Percentiles rank a stretch among this genome's conserved stretches.
Evolutionary conservation across 208 protist species (phyloP).

Genomic region (Sergeia podlipaevii): DNA sequence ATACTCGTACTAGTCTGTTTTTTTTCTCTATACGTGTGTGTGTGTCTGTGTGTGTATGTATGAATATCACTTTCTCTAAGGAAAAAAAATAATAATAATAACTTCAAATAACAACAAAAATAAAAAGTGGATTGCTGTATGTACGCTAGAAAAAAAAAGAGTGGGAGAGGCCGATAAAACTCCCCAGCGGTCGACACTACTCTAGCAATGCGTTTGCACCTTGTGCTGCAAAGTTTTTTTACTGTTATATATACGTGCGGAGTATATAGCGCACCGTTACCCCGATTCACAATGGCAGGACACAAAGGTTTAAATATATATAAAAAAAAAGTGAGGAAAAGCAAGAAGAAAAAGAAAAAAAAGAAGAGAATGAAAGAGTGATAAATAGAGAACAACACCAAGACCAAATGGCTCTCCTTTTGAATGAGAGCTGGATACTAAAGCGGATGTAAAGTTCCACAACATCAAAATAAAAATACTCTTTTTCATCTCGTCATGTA

Average conservation of each 20-base stretch:
- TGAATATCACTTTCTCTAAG: too few relatives aligned
- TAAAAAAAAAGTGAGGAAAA: neutral
- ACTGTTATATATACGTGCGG: neutral
- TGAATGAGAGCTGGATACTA: too few relatives aligned
- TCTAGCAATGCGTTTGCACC: neutral
- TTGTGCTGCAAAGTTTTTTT: neutral
- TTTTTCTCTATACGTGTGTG: too few relatives aligned
- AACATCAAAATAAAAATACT: too few relatives aligned
- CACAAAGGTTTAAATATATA: neutral
- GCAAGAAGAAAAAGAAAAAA: slow-evolving; percentile 5
- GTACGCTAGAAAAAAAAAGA: neutral
- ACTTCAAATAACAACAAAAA: slow-evolving; percentile 4
- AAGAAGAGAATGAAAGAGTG: neutral
- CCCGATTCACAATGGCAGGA: neutral
- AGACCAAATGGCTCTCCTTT: too few relatives aligned
- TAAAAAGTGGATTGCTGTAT: neutral
- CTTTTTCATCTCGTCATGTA: too few relatives aligned
- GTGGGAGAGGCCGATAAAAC: too few relatives aligned
- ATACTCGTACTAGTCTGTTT: too few relatives aligned
- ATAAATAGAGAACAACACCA: too few relatives aligned
- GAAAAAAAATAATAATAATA: neutral
- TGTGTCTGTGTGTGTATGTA: too few relatives aligned
- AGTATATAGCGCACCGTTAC: neutral
- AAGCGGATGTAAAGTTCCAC: too few relatives aligned
- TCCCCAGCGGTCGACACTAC: too few relatives aligned